A percentile compares a stretch with the other conserved stretches of the same genome.
phyloP scores from a whole-genome alignment of 1,284 basidiomycete species.

The Wolfiporia cocos region DNA sequence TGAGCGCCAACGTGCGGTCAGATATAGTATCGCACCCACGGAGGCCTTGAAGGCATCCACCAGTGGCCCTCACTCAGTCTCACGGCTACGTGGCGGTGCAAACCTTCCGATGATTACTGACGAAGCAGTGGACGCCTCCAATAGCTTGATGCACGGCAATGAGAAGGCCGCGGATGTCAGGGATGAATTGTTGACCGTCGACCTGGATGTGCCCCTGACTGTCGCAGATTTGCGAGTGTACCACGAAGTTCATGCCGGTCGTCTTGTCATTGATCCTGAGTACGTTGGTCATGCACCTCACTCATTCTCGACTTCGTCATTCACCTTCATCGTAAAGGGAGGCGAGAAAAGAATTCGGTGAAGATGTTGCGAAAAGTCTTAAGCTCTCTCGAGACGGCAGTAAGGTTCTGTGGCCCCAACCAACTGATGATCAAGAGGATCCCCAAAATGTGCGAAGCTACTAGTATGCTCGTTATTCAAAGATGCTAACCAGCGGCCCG shows the following conservation, averaged over 20 bases:
- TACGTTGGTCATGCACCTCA: conserved; percentile 17
- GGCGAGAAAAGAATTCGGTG: conserved; percentile 47
- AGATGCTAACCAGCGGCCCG: neutral
- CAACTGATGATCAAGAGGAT: conserved; percentile 55
- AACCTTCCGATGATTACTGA: no score
- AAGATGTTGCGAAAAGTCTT: conserved; percentile 37
- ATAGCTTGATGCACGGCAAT: no score
- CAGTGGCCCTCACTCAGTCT: no score
- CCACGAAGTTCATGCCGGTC: neutral
- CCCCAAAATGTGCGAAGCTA: conserved; percentile 53
- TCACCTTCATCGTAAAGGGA: conserved; percentile 33
- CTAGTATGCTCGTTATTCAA: neutral
- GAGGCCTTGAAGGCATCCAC: no score
- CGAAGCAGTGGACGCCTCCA: no score
- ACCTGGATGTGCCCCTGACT: no score
- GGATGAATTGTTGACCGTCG: no score
- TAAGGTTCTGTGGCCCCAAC: conserved; percentile 55
- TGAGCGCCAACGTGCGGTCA: no score
- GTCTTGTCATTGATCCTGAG: conserved; percentile 53
- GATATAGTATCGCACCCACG: no score
- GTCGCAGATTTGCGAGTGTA: neutral
- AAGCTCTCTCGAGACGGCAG: conserved; percentile 44
- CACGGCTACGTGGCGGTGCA: no score
- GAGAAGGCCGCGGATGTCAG: no score
- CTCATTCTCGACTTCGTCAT: neutral